phyloP scores from a whole-genome alignment of 2,329 filamentous ascomycete genomes.

The Coniochaeta sp. region DNA sequence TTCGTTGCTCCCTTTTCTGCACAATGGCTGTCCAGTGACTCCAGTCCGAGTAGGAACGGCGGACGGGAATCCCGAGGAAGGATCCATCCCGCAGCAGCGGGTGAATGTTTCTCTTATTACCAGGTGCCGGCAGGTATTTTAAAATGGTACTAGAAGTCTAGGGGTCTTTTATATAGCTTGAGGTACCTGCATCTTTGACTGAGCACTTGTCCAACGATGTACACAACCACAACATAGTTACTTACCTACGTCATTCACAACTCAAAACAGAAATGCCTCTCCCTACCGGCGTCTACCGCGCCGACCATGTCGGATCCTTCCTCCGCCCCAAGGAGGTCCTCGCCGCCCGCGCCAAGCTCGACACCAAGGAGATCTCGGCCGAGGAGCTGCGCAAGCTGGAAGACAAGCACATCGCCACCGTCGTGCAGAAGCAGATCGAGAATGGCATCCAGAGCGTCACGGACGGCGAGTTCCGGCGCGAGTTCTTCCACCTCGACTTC shows the following conservation, averaged over 20 bases:
- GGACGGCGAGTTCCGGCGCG: slow-evolving; percentile 49
- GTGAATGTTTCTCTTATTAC: not conserved
- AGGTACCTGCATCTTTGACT: not conserved
- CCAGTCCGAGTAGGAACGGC: not conserved
- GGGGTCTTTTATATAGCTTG: too few relatives aligned
- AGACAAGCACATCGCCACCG: slow-evolving; percentile 39
- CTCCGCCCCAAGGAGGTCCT: slow-evolving; percentile 43
- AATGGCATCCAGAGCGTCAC: slow-evolving; percentile 43
- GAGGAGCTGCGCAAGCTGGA: slow-evolving; percentile 42
- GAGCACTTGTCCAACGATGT: too few relatives aligned
- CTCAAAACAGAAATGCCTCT: too few relatives aligned
- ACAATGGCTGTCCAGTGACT: too few relatives aligned
- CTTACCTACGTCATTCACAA: too few relatives aligned
- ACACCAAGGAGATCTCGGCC: slow-evolving; percentile 31
- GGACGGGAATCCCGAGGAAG: not conserved
- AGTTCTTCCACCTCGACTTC: slow-evolving; percentile 54
- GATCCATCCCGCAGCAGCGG: not conserved
- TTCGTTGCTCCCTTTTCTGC: not conserved
- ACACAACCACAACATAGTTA: too few relatives aligned
- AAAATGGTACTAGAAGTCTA: too few relatives aligned
- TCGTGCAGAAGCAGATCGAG: slow-evolving; percentile 40
- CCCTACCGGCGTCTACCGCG: slow-evolving; percentile 35
- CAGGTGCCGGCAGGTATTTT: too few relatives aligned
- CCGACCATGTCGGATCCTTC: slow-evolving; percentile 51
- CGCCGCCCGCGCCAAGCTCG: slow-evolving; percentile 38